Evolutionary conservation across 768 basidiomycete genomes (phyloP), one percentile per base, ranked within the genome.

Genomic region (Filobasidium floriforme): DNA sequence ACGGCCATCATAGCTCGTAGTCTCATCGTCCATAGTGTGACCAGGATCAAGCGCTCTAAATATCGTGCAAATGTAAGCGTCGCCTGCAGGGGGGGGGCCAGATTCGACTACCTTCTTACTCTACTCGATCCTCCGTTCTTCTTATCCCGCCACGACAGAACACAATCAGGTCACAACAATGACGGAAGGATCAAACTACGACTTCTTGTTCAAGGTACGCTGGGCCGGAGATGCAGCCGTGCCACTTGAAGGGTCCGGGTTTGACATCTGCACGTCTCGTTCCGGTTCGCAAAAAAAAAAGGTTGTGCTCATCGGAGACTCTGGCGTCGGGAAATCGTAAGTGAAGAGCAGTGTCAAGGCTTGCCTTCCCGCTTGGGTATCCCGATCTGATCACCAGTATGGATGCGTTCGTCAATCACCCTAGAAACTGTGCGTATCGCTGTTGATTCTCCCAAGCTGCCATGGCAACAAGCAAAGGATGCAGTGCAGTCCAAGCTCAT

Each of bases 231-330:
- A 11, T 49, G 19, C 12, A 3, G 6, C 12, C 24, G 6, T 51
- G 24, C 46, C 9, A 37, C 9, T 9, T 37, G 9, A 37, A 37
- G 32, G 32, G 12, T 5, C 46, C 46, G 24, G 46, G 24, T 12
- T 24, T 4, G 12, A 51, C 46, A 24, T 18, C 24, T 19, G 46
- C 12, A 51, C 24, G 12, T 51, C 12, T 37, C 32, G 9, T 37
- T 37, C 32, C 32, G 32, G 32, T 37, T 4, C 32, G 32, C n/a
- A n/a, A n/a, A 37, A 4, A 37, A 37, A 37, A 44, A 68, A 98
- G 94, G 90, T 97, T 73, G 94, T 99, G 73, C 86, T 99, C 71
- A 97, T 98, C 82, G 94, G 94, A 77, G 94, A 99, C 81, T 96
- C 92, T 69, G 94, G 94, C 69, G 94, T 99, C 77, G 94, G 94